Conservation (phyloP, 2,329 filamentous ascomycete genomes). For the Curvularia sp. region DNA sequence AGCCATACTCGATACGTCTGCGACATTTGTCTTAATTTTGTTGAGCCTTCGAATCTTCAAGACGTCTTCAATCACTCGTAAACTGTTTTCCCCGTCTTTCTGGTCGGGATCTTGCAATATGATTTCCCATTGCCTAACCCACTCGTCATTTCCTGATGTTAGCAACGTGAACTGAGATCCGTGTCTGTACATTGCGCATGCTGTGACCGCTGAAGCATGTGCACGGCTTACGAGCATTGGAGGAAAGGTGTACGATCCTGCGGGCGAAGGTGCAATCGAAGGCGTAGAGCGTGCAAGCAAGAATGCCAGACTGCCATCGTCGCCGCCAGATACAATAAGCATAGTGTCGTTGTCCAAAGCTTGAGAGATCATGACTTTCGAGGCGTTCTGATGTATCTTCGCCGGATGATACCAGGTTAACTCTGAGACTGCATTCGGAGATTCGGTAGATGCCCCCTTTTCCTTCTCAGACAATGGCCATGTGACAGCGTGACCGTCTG, state of each 20-base stretch:
- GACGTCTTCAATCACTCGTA: slow-evolving; percentile 6
- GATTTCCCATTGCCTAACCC: slow-evolving; percentile 57
- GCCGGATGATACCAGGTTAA: slow-evolving; percentile 35
- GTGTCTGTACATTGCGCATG: slow-evolving; percentile 53
- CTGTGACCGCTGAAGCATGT: slow-evolving; percentile 75
- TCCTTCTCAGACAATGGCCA: slow-evolving; percentile 57
- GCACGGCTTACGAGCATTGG: slow-evolving; percentile 62
- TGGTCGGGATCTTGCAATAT: neutral
- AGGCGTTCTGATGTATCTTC: slow-evolving; percentile 76
- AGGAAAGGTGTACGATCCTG: slow-evolving; percentile 18
- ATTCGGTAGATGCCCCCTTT: slow-evolving; percentile 14
- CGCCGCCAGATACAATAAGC: slow-evolving; percentile 78
- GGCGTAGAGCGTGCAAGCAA: slow-evolving; percentile 30
- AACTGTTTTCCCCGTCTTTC: neutral
- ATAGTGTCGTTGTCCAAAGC: slow-evolving; percentile 44
- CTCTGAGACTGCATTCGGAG: slow-evolving; percentile 33
- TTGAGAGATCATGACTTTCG: slow-evolving; percentile 65
- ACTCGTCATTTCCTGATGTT: slow-evolving; percentile 58
- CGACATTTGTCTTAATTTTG: slow-evolving; percentile 58
- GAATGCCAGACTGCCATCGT: slow-evolving; percentile 80
- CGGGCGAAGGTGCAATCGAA: slow-evolving; percentile 22
- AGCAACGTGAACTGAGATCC: slow-evolving; percentile 32
- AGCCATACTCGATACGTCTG: slow-evolving; percentile 63
- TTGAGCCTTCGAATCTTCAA: slow-evolving; percentile 42
- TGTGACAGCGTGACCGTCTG: slow-evolving; percentile 77